Evolutionary conservation across 2,329 filamentous ascomycete genomes (phyloP).

Genomic region (Aspergillus transmontanensis): DNA sequence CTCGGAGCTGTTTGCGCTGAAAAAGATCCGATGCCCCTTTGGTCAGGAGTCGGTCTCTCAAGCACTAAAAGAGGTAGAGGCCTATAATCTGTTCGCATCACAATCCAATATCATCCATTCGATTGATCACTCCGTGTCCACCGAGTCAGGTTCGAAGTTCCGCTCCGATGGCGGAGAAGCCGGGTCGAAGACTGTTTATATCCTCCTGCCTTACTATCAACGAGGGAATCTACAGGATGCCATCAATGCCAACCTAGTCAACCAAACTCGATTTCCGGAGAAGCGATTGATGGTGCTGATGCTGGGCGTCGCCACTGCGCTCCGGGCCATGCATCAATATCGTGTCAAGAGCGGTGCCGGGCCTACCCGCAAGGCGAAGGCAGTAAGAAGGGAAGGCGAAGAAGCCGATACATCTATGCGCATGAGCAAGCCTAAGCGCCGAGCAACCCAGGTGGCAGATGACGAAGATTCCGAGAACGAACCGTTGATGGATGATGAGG

Average conservation of each 20-base stretch:
- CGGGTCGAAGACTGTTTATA: slow-evolving; percentile 90
- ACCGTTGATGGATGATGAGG: slow-evolving; percentile 80
- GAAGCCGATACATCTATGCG: slow-evolving; percentile 52
- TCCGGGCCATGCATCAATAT: slow-evolving; percentile 92
- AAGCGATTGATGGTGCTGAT: slow-evolving; percentile 85
- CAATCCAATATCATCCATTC: slow-evolving; percentile 84
- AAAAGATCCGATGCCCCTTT: slow-evolving; percentile 98
- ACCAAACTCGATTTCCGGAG: slow-evolving; percentile 88
- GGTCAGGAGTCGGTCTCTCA: slow-evolving; percentile 93
- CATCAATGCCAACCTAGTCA: slow-evolving; percentile 98
- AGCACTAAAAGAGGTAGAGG: slow-evolving; percentile 95
- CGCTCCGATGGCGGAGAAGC: slow-evolving; percentile 60
- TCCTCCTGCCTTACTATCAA: slow-evolving; percentile 92
- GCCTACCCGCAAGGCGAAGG: slow-evolving; percentile 57
- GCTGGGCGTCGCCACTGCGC: slow-evolving; percentile 83
- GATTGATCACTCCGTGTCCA: slow-evolving; percentile 79
- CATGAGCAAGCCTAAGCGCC: slow-evolving; percentile 41
- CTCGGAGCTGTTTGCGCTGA: slow-evolving; percentile 86
- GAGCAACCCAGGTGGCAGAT: slow-evolving; percentile 47
- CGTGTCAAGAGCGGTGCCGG: slow-evolving; percentile 61
- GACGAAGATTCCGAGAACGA: slow-evolving; percentile 76
- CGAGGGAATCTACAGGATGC: slow-evolving; percentile 95
- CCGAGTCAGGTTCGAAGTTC: slow-evolving; percentile 62
- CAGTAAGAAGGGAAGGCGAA: slow-evolving; percentile 58
- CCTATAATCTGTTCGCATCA: slow-evolving; percentile 85